Conservation (phyloP, 345 rosid genomes). For the Toxicodendron radicans region DNA sequence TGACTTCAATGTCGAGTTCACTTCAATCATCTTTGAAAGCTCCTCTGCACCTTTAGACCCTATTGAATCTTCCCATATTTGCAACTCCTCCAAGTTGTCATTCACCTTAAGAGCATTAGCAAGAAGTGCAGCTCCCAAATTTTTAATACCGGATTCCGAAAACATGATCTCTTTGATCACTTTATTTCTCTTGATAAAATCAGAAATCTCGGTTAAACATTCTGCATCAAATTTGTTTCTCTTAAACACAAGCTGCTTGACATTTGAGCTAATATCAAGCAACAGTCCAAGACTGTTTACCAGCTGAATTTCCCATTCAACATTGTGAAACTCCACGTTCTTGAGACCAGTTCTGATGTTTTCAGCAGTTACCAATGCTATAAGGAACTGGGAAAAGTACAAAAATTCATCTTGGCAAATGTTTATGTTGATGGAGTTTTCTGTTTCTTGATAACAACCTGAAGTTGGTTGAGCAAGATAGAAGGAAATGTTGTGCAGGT, state of each 20-base stretch:
- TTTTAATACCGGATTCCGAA: constrained; percentile 53
- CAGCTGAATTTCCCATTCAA: constrained; percentile 64
- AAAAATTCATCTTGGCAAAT: constrained; percentile 42
- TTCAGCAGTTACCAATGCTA: constrained; percentile 46
- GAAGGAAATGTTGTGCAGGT: constrained; percentile 63
- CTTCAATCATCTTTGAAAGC: constrained; percentile 91
- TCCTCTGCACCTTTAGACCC: constrained; percentile 91
- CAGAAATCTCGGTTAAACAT: constrained; percentile 59
- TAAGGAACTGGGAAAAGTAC: constrained; percentile 52
- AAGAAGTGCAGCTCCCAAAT: constrained; percentile 57
- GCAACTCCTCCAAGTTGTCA: constrained; percentile 78
- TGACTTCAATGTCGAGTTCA: constrained; percentile 67
- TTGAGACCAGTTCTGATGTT: constrained; percentile 42
- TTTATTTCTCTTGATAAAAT: constrained; percentile 50
- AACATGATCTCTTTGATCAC: constrained; percentile 64
- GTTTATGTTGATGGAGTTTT: constrained; percentile 59
- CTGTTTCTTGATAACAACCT: constrained; percentile 63
- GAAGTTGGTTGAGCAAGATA: constrained; percentile 53
- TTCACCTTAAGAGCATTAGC: constrained; percentile 72
- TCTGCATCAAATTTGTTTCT: constrained; percentile 53
- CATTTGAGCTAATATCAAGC: constrained; percentile 50
- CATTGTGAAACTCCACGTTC: constrained; percentile 66
- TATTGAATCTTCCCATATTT: constrained; percentile 96
- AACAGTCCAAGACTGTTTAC: constrained; percentile 51
- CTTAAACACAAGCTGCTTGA: constrained; percentile 64